A percentile compares a stretch with the other conserved stretches of the same genome.
phyloP scores from a whole-genome alignment of 2,329 filamentous ascomycete genomes.

The Aureobasidium namibiae region DNA sequence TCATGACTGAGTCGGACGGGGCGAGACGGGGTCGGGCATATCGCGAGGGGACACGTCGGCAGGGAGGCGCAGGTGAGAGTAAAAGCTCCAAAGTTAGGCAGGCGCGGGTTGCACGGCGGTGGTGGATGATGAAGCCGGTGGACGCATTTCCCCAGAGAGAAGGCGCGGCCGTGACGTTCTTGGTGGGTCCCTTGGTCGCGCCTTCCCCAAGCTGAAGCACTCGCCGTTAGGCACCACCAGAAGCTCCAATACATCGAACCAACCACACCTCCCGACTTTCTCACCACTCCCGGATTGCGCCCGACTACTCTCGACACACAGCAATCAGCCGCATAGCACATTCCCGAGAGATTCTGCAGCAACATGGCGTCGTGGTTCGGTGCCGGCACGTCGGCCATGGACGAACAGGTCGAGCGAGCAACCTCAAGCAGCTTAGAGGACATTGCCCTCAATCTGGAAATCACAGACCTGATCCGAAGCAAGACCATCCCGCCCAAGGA shows the following conservation, averaged over 20 bases:
- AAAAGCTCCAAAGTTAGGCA: neutral
- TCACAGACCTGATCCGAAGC: conserved; percentile 93
- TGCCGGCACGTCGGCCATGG: conserved; percentile 79
- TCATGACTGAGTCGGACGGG: conserved; percentile 9
- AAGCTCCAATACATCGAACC: neutral
- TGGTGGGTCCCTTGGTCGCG: no score
- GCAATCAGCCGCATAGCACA: neutral
- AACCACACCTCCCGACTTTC: neutral
- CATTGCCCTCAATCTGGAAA: conserved; percentile 94
- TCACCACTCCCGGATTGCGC: neutral
- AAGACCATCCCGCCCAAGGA: conserved; percentile 97
- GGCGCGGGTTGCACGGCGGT: neutral
- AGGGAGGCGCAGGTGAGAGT: neutral
- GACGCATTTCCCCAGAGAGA: neutral
- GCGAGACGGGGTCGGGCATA: neutral
- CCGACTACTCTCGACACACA: neutral
- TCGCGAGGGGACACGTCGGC: neutral
- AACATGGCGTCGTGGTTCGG: conserved; percentile 93
- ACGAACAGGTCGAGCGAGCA: conserved; percentile 94
- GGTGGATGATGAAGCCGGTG: neutral
- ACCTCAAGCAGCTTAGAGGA: conserved; percentile 96
- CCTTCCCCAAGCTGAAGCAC: conserved; percentile 3
- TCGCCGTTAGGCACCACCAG: conserved; percentile 2
- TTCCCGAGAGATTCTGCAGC: conserved; percentile 31
- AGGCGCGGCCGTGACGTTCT: neutral